phyloP scores from a whole-genome alignment of 1,284 basidiomycete genomes.

The Ganoderma multipileum region DNA sequence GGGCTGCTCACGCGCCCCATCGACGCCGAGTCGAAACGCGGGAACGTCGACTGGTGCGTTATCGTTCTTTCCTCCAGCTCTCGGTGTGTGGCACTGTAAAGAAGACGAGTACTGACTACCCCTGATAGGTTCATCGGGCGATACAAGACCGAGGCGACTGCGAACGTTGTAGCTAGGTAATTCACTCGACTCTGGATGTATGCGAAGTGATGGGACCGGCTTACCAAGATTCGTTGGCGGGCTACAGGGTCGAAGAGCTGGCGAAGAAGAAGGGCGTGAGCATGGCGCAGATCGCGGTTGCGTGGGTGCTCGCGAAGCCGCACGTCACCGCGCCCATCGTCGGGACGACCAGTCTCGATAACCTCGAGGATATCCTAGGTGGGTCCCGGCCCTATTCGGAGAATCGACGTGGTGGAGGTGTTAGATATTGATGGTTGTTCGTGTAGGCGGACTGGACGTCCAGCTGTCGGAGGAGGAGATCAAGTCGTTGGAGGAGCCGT shows the following conservation, averaged over 20 bases:
- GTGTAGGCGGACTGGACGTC: conserved; percentile 1
- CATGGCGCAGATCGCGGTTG: neutral
- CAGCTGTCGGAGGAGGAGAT: conserved; percentile 24
- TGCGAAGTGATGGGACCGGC: too few relatives aligned
- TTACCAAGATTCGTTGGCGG: too few relatives aligned
- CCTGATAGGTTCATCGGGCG: neutral
- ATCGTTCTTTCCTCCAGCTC: neutral
- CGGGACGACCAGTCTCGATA: conserved; percentile 44
- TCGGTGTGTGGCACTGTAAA: too few relatives aligned
- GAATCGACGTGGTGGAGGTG: too few relatives aligned
- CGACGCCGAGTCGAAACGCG: neutral
- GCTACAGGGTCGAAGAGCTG: neutral
- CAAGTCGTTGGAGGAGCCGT: conserved; percentile 8
- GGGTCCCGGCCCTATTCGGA: neutral
- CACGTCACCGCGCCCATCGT: conserved; percentile 46
- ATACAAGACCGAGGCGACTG: neutral
- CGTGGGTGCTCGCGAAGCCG: conserved; percentile 24
- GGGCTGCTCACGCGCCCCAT: conserved; percentile 3
- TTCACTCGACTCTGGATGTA: too few relatives aligned
- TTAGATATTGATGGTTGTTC: neutral
- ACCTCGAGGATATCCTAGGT: conserved; percentile 43
- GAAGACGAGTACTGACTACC: neutral
- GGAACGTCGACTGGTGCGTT: neutral
- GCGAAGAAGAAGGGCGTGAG: neutral
- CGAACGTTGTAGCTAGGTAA: neutral